Evolutionary conservation across 345 rosid genomes (phyloP).

Genomic region (Brassica napus): Da-Ae NC_063438.1:9476501-9477000

Average conservation of each 20-base stretch:
- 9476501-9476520: slow-evolving; percentile 13
- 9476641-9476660: not conserved
- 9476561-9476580: slow-evolving; percentile 92
- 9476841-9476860: not conserved
- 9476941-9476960: slow-evolving; percentile 6
- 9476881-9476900: no score
- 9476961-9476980: not conserved
- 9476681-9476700: not conserved
- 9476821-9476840: slow-evolving; percentile 66
- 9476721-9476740: slow-evolving; percentile 78
- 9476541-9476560: slow-evolving; percentile 90
- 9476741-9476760: slow-evolving; percentile 69
- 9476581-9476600: slow-evolving; percentile 98
- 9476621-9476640: slow-evolving; percentile 70
- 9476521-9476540: slow-evolving; percentile 68
- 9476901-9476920: no score
- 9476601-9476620: slow-evolving; percentile 94
- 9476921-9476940: not conserved
- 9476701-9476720: slow-evolving; percentile 12
- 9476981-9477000: slow-evolving; percentile 75
- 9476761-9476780: slow-evolving; percentile 80
- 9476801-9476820: slow-evolving; percentile 78
- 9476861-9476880: not conserved
- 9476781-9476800: slow-evolving; percentile 97
- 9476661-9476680: not conserved